Conservation (phyloP, 2,329 filamentous ascomycete genomes). For the Trichoderma sp. region DNA sequence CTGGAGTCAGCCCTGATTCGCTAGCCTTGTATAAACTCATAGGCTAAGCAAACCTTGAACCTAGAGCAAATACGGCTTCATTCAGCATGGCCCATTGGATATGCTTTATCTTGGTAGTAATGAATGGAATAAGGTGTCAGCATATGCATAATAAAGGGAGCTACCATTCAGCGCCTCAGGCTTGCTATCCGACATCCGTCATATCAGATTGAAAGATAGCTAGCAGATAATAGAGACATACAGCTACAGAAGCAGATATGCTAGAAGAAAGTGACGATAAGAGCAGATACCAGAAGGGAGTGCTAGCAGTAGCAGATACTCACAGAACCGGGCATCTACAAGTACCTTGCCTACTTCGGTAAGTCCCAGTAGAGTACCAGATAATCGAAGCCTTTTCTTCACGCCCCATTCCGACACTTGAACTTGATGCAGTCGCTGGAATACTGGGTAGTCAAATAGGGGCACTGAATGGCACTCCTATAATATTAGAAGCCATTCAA, state of each 20-base stretch:
- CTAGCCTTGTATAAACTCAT: background rate
- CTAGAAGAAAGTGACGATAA: background rate
- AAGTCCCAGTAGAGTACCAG: too few species aligned
- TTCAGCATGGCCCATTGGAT: background rate
- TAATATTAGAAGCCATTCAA: background rate
- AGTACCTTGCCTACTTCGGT: too few species aligned
- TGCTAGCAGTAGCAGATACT: too few species aligned
- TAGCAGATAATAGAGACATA: background rate
- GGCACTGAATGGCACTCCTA: too few species aligned
- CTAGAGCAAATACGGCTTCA: background rate
- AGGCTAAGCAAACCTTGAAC: background rate
- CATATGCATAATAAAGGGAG: background rate
- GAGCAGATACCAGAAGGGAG: background rate
- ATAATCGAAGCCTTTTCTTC: too few species aligned
- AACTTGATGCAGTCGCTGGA: too few species aligned
- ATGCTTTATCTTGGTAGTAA: background rate
- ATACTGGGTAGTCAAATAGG: too few species aligned
- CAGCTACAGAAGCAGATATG: background rate
- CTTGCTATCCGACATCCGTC: background rate
- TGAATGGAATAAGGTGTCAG: background rate
- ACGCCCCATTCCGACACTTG: too few species aligned
- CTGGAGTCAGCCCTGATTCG: constrained; percentile 1
- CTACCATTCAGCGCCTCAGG: background rate
- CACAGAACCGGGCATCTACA: too few species aligned
- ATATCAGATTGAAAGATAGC: background rate